phyloP scores from a whole-genome alignment of 2,329 filamentous ascomycete genomes.

The Penicillium sp. region DNA sequence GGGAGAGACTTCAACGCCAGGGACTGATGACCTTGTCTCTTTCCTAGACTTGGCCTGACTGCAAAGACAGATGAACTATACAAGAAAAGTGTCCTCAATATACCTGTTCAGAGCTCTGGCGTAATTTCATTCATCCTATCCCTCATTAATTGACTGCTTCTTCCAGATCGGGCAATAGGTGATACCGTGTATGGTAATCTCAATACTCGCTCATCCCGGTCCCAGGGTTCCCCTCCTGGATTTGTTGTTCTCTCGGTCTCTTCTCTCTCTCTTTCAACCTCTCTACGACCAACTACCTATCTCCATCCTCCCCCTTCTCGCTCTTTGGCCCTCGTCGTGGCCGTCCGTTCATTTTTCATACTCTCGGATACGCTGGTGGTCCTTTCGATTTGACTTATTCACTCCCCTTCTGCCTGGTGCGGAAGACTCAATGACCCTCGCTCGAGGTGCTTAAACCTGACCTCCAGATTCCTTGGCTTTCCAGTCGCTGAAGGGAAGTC shows the following conservation, averaged over 20 bases:
- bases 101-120: neutral
- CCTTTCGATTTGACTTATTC: conserved; percentile 6
- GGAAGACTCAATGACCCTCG: conserved; percentile 27
- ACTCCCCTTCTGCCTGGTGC: conserved; percentile 24
- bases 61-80: too few species aligned
- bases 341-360: conserved; percentile 24
- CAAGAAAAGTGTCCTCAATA: too few species aligned
- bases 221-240: conserved; percentile 8
- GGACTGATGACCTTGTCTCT: neutral
- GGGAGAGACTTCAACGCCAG: neutral
- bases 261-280: conserved; percentile 13
- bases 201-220: neutral
- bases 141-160: neutral
- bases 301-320: conserved; percentile 5
- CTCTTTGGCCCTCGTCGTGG: conserved; percentile 27
- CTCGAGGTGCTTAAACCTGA: conserved; percentile 17
- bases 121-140: neutral
- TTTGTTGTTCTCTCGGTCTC: conserved; percentile 13
- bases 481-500: conserved; percentile 21
- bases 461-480: conserved; percentile 28
- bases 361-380: conserved; percentile 7
- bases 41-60: neutral
- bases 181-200: conserved; percentile 6
- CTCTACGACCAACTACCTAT: conserved; percentile 18
- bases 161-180: neutral